Percentiles rank a stretch among this genome's conserved stretches.
Conservation (phyloP, 192 early-diverging fungal genomes). For the Gaertneriomyces semiglobifer region DNA sequence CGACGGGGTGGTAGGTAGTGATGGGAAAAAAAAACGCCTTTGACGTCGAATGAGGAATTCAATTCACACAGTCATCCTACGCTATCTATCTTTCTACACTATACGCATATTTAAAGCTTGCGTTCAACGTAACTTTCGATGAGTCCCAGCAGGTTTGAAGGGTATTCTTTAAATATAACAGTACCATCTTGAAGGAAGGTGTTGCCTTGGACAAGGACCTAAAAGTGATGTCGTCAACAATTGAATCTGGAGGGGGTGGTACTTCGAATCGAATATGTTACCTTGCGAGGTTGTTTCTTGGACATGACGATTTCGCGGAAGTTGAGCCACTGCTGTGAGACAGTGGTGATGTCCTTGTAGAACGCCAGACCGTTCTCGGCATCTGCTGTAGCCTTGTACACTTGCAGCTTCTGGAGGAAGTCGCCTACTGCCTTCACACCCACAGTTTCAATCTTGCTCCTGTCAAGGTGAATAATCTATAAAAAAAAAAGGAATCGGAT, state of each 20-base stretch:
- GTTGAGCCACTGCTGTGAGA: conserved; percentile 46
- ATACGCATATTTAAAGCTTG: background rate
- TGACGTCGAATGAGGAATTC: too few relatives aligned
- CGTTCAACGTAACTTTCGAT: conserved; percentile 57
- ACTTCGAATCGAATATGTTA: too few relatives aligned
- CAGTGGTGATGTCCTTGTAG: conserved; percentile 47
- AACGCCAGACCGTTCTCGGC: conserved; percentile 41
- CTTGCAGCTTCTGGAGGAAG: conserved; percentile 56
- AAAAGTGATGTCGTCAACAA: too few relatives aligned
- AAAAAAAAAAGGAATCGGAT: background rate
- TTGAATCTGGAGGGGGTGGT: too few relatives aligned
- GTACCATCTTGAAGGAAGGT: conserved; percentile 38
- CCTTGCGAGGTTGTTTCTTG: conserved; percentile 52
- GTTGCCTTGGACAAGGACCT: conserved; percentile 53
- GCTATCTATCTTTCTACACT: too few relatives aligned
- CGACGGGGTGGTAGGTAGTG: too few relatives aligned
- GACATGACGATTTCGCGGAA: conserved; percentile 51
- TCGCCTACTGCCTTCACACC: conserved; percentile 50
- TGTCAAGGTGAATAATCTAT: conserved; percentile 47
- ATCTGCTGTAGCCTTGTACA: conserved; percentile 62
- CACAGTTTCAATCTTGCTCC: conserved; percentile 45
- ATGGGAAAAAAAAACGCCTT: too few relatives aligned
- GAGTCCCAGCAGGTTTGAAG: conserved; percentile 50
- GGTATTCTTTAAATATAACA: conserved; percentile 55
- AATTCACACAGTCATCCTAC: too few relatives aligned